A percentile compares a stretch with the other conserved stretches of the same genome.
These are phyloP conservation scores for Penicillium brasilianum DNA, from an alignment of 2,329 filamentous ascomycete species.

Conservation along the genomic window DNA sequence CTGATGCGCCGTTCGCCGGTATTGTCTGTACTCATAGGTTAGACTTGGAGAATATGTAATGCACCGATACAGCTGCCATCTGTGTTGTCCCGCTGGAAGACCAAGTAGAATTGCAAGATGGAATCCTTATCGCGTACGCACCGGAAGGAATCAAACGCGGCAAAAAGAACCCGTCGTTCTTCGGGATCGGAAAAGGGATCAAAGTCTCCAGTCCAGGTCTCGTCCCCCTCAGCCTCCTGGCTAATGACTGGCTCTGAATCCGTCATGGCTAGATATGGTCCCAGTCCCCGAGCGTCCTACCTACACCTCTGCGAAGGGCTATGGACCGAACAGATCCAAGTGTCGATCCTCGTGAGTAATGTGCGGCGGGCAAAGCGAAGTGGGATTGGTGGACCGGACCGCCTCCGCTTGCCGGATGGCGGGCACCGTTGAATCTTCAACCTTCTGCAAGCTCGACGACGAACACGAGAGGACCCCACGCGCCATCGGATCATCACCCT, in stretches of 20 bases:
- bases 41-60: constrained; percentile 1
- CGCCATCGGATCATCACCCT: not conserved
- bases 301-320: not conserved
- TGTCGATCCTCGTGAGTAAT: constrained; percentile 6
- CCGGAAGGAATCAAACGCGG: constrained; percentile 87
- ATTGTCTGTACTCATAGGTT: constrained; percentile 64
- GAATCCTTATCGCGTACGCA: constrained; percentile 55
- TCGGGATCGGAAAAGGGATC: constrained; percentile 75
- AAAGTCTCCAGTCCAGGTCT: constrained; percentile 65
- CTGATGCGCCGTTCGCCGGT: constrained; percentile 81
- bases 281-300: not conserved
- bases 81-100: not conserved
- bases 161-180: constrained; percentile 78
- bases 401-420: constrained; percentile 19
- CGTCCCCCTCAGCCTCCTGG: constrained; percentile 18
- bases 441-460: constrained; percentile 7
- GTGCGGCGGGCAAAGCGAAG: constrained; percentile 24
- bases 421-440: constrained; percentile 16
- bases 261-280: constrained; percentile 12
- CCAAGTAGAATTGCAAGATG: not conserved
- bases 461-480: not conserved
- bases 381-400: constrained; percentile 29
- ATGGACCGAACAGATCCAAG: not conserved
- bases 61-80: not conserved
- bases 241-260: constrained; percentile 6